Evolutionary conservation across 805 yeast species (phyloP), one percentile per base, ranked within the genome.

Genomic region (Suhomyces sp.): DNA sequence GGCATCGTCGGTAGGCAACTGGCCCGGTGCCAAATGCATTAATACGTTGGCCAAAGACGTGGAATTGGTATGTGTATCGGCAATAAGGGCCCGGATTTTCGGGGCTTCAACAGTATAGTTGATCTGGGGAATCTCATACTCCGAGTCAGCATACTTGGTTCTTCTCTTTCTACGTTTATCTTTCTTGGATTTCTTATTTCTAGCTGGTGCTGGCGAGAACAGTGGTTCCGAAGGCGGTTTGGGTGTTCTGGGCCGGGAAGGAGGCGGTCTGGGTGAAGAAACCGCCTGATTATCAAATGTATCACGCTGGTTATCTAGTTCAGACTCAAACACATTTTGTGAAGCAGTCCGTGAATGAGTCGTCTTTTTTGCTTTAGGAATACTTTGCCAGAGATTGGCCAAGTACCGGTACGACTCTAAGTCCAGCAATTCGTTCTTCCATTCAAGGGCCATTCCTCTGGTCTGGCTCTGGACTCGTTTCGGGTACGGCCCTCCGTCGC

Each of bases 21-120:
- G 80, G 1, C 77, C 83, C 1, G 83, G 69, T 1, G 72, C 65
- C 26, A 74, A 63, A n/a, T 65, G 57, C 46, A 71, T 57, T 46
- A 76, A 63, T 13, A 59, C 51, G 64, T 92, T 91, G 46, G 74
- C 71, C 59, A 94, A 74, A 17, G 85, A 82, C 1, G 91, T 86
- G 5, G 96, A 82, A 8, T 86, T 80, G 4, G 90, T 82, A 52
- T 88, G 82, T 17, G 96, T 84, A 53, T 88, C 87, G 1, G 96
- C 89, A 47, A 92, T 80, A 5, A 86, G 70, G 26, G 78, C 70
- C 53, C 83, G 76, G 55, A 93, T 87, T 65, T 79, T 84, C 17
- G 96, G 92, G 1, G 84, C 82, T 61, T 88, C 96, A 55, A 84
- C 82, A 48, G 74, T 77, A 58, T 89, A 73, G 66, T 88, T 81